Conservation (phyloP, 2,329 filamentous ascomycete genomes). For the Neonectria faginata region DNA sequence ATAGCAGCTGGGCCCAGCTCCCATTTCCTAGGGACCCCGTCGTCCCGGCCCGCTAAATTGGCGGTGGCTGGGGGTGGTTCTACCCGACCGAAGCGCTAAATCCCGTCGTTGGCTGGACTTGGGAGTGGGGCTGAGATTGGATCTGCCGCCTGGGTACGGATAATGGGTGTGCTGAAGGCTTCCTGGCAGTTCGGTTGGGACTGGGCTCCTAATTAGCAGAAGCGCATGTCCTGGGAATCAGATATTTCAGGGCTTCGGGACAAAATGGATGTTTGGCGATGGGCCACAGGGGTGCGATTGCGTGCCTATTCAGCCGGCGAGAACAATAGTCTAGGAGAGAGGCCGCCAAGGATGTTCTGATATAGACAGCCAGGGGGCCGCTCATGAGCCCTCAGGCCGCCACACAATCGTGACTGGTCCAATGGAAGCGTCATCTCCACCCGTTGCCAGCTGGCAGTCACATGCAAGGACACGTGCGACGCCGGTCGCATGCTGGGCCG, state of each 20-base stretch:
- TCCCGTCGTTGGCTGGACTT: constrained; percentile 39
- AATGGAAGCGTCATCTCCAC: constrained; percentile 41
- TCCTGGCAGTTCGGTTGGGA: constrained; percentile 11
- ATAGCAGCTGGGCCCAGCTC: constrained; percentile 36
- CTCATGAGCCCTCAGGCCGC: constrained; percentile 39
- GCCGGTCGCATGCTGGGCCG: constrained; percentile 7
- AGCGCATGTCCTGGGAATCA: constrained; percentile 10
- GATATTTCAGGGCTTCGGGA: constrained; percentile 12
- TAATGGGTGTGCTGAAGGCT: background rate
- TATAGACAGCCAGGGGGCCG: constrained; percentile 23
- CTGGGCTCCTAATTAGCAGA: constrained; percentile 3
- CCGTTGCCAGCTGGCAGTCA: constrained; percentile 48
- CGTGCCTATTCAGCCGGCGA: background rate
- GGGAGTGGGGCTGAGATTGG: constrained; percentile 40
- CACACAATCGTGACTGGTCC: constrained; percentile 40
- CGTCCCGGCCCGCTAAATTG: constrained; percentile 44
- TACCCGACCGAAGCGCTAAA: constrained; percentile 34
- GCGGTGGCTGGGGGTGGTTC: constrained; percentile 47
- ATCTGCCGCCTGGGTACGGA: constrained; percentile 33
- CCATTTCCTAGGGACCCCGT: constrained; percentile 41
- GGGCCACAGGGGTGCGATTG: constrained; percentile 7
- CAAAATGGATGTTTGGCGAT: constrained; percentile 1
- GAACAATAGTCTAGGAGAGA: constrained; percentile 3
- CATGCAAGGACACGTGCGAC: constrained; percentile 44
- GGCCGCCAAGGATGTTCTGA: constrained; percentile 17